A percentile compares a stretch with the other conserved stretches of the same genome.
Evolutionary conservation across 768 basidiomycete species (phyloP).

Genomic region (Amanita subjunquillea): DNA sequence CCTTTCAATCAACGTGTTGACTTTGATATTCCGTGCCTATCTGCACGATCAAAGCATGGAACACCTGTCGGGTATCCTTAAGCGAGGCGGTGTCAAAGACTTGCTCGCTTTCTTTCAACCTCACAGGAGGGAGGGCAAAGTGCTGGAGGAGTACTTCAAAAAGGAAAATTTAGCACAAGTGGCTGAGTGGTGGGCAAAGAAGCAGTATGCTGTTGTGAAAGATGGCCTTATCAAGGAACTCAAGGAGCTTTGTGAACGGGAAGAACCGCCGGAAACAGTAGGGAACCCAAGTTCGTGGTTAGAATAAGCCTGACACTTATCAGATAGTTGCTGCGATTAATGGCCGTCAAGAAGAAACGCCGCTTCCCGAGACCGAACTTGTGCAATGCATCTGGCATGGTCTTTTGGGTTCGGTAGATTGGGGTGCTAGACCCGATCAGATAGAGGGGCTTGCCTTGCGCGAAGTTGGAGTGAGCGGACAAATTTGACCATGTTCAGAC

Average conservation of each 20-base stretch:
- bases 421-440: conserved; percentile 85
- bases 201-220: conserved; percentile 74
- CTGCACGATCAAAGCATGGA: conserved; percentile 82
- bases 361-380: conserved; percentile 81
- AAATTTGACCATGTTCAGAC: background rate
- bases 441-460: conserved; percentile 82
- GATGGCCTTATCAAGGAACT: conserved; percentile 64
- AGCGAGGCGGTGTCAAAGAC: conserved; percentile 79
- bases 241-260: conserved; percentile 58
- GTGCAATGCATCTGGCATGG: conserved; percentile 89
- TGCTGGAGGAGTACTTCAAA: conserved; percentile 82
- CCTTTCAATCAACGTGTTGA: conserved; percentile 67
- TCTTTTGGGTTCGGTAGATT: conserved; percentile 80
- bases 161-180: conserved; percentile 67
- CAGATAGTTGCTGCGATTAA: conserved; percentile 76
- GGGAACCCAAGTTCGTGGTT: conserved; percentile 1
- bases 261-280: conserved; percentile 65
- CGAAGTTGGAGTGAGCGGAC: conserved; percentile 66
- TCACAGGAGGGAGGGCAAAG: conserved; percentile 64
- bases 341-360: conserved; percentile 58
- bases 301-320: conserved; percentile 7
- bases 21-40: conserved; percentile 73
- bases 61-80: conserved; percentile 73
- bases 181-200: conserved; percentile 92
- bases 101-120: conserved; percentile 80